Conservation (phyloP, 2,329 filamentous ascomycete species). For the Balansia obtecta region DNA sequence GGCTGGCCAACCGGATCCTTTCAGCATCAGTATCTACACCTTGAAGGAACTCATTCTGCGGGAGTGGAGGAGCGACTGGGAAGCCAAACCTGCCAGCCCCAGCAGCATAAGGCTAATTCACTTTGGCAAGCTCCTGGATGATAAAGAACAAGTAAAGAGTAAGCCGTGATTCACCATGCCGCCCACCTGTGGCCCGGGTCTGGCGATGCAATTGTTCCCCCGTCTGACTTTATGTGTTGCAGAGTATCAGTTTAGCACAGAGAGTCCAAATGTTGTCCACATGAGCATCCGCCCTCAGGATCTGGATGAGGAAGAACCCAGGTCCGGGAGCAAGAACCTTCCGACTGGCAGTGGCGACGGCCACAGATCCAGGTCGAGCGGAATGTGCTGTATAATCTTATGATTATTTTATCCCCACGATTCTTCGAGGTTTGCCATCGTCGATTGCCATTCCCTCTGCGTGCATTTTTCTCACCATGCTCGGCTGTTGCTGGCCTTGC, state of each 20-base stretch:
- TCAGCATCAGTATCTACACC: constrained; percentile 84
- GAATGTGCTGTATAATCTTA: constrained; percentile 39
- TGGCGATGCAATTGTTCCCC: neutral
- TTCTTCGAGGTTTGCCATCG: neutral
- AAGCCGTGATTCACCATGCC: constrained; percentile 20
- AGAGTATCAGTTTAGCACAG: constrained; percentile 71
- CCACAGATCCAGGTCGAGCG: constrained; percentile 26
- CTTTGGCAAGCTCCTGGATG: constrained; percentile 81
- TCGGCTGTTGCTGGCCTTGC: neutral
- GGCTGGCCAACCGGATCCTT: constrained; percentile 57
- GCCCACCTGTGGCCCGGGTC: neutral
- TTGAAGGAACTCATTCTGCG: constrained; percentile 87
- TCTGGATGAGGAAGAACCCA: constrained; percentile 68
- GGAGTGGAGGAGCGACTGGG: constrained; percentile 91
- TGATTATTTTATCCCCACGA: constrained; percentile 15
- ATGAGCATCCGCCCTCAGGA: constrained; percentile 88
- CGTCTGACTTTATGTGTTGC: constrained; percentile 5
- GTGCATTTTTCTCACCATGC: neutral
- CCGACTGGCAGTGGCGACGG: constrained; percentile 29
- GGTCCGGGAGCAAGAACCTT: constrained; percentile 44
- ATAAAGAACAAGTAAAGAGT: constrained; percentile 79
- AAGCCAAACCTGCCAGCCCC: constrained; percentile 71
- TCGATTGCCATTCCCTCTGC: neutral
- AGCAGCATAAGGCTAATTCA: constrained; percentile 85
- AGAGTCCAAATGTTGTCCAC: constrained; percentile 76